Percentiles rank a stretch among this genome's conserved stretches.
Evolutionary conservation across 2,329 filamentous ascomycete species (phyloP).

Genomic region (Taxawa tesnikishii): DNA sequence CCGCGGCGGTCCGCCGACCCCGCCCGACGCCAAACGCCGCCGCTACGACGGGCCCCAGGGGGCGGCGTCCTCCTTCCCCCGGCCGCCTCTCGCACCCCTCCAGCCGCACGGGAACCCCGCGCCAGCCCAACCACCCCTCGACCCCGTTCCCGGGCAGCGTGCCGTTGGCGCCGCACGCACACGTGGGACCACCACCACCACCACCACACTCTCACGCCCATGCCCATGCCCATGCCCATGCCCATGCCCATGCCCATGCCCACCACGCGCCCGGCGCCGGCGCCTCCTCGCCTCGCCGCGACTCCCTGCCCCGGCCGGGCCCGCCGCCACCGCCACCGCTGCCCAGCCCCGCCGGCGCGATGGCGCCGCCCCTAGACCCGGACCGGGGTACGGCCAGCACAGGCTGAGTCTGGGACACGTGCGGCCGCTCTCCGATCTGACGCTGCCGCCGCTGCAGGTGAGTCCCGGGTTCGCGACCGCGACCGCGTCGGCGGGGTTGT

Average conservation of each 20-base stretch:
- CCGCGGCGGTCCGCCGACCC: conserved; percentile 31
- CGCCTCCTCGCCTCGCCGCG: too few relatives aligned
- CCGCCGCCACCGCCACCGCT: conserved; percentile 19
- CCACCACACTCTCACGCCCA: conserved; percentile 16
- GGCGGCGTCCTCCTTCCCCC: conserved; percentile 17
- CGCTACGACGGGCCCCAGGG: conserved; percentile 40
- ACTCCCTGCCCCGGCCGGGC: conserved; percentile 32
- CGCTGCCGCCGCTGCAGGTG: conserved; percentile 42
- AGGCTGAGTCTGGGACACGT: conserved; percentile 16
- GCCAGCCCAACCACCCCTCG: too few relatives aligned
- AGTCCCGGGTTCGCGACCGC: too few relatives aligned
- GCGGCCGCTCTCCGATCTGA: conserved; percentile 12
- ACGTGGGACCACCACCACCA: conserved; percentile 25
- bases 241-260: too few relatives aligned
- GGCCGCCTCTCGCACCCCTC: conserved; percentile 2
- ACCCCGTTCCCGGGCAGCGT: too few relatives aligned
- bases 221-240: too few relatives aligned
- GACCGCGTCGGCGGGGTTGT: too few relatives aligned
- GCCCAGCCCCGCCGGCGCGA: too few relatives aligned
- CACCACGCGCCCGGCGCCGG: too few relatives aligned
- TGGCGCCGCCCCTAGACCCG: conserved; percentile 44
- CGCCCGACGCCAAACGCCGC: conserved; percentile 50
- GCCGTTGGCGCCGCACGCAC: conserved; percentile 24
- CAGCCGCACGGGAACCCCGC: neutral
- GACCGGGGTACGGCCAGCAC: conserved; percentile 20